Conservation (phyloP, 2,329 filamentous ascomycete genomes). For the Scopulariopsis brevicaulis region DNA sequence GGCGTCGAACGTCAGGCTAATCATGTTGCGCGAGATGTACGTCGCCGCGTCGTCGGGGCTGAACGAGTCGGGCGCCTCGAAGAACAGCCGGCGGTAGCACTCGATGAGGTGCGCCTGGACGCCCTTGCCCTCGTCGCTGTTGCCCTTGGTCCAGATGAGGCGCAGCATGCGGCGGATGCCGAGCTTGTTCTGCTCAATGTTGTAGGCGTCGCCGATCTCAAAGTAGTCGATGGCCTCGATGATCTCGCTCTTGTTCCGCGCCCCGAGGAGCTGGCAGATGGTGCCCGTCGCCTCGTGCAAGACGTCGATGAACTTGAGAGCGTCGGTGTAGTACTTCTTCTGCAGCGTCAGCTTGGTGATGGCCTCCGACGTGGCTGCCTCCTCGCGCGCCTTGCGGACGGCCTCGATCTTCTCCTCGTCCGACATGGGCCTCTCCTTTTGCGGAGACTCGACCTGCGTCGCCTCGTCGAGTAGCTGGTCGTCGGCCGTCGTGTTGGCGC, state of each 20-base stretch:
- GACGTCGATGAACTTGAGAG: slow-evolving; percentile 85
- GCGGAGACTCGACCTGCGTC: slow-evolving; percentile 64
- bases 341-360: slow-evolving; percentile 82
- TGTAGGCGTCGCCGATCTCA: slow-evolving; percentile 89
- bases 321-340: slow-evolving; percentile 85
- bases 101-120: slow-evolving; percentile 95
- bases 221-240: slow-evolving; percentile 99
- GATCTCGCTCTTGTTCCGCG: slow-evolving; percentile 95
- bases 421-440: slow-evolving; percentile 52
- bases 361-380: slow-evolving; percentile 79
- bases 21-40: slow-evolving; percentile 97
- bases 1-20: slow-evolving; percentile 91
- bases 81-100: slow-evolving; percentile 91
- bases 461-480: slow-evolving; percentile 75
- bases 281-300: slow-evolving; percentile 71
- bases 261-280: slow-evolving; percentile 79
- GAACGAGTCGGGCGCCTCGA: slow-evolving; percentile 85
- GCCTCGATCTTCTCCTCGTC: slow-evolving; percentile 67
- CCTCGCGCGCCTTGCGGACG: slow-evolving; percentile 70
- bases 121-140: slow-evolving; percentile 97
- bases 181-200: slow-evolving; percentile 82
- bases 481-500: slow-evolving; percentile 60
- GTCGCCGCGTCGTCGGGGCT: slow-evolving; percentile 83
- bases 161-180: slow-evolving; percentile 94
- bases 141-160: slow-evolving; percentile 98